Evolutionary conservation across 176 grass and related monocot genomes (phyloP).

Genomic region (Thalia dealbata): DNA sequence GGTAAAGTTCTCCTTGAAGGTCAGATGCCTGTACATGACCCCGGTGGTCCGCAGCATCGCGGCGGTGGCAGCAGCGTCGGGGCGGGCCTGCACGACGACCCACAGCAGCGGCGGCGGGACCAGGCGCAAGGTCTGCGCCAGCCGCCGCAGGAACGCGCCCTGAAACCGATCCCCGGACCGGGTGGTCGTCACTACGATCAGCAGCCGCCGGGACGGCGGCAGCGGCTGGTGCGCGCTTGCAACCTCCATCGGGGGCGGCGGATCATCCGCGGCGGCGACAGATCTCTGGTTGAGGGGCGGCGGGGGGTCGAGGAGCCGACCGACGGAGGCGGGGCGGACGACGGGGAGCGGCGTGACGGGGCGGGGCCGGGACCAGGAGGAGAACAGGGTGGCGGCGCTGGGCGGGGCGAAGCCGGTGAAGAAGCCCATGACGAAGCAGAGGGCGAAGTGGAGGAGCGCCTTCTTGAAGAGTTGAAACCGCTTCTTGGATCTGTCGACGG

Average conservation of each 20-base stretch:
- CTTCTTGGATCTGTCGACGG: constrained; percentile 33
- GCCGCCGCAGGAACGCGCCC: constrained; percentile 40
- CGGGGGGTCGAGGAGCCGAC: not conserved
- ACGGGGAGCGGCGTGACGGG: not conserved
- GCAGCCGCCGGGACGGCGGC: constrained; percentile 25
- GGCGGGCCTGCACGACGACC: constrained; percentile 76
- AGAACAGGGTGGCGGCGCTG: constrained; percentile 17
- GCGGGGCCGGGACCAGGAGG: not conserved
- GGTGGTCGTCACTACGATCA: constrained; percentile 81
- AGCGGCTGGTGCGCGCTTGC: not conserved
- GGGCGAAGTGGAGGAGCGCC: constrained; percentile 30
- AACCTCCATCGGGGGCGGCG: not conserved
- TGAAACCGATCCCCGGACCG: constrained; percentile 30
- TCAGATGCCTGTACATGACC: constrained; percentile 91
- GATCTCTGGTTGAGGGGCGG: not conserved
- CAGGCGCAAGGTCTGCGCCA: constrained; percentile 64
- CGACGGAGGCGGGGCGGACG: not conserved
- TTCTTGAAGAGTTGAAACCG: constrained; percentile 31
- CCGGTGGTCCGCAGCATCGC: constrained; percentile 69
- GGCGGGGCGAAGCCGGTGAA: constrained; percentile 42
- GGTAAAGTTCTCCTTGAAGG: constrained; percentile 93
- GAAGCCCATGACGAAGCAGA: constrained; percentile 46
- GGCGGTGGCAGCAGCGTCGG: constrained; percentile 42
- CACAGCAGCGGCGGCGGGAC: constrained; percentile 75
- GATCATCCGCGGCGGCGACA: not conserved